Base-by-base conservation (phyloP, 2,329 filamentous ascomycete species). In the Cadophora sp. region DNA sequence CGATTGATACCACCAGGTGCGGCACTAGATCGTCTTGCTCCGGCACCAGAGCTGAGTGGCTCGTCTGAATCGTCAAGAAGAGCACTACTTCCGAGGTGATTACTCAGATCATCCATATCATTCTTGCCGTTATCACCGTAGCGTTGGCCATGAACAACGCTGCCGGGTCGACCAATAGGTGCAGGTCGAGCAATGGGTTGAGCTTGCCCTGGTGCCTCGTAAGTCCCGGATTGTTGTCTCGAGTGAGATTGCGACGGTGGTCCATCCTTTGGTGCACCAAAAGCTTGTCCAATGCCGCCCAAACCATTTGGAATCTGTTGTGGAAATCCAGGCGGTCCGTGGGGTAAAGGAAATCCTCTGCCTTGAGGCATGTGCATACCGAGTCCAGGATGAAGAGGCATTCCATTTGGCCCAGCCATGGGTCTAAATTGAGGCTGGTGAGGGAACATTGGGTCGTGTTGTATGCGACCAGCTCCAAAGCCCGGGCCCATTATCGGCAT, bases 41-140 rank as follows among this genome's bases (percentile, higher is more conserved):
- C 82, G 76, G 64, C 71, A 72, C 64, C 80, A 75, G 66, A 68
- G 67, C 66, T 78, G 75, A 72, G 81, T 69, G 79, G 85, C 76
- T 83, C 91, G 80, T 83, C 92, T 74, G 78, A 89, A 75, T 96
- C 94, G 68, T 90, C 90, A 56, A 98, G 83, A 14, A 99, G 83
- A 14, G 94, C 96, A 73, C 93, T 94, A 79, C 95, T 98, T 14
- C 96, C 96, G 30, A 99, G 84, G 73, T 96, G 94, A 68, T 90
- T 87, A 69, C 89, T 91, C 64, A 92, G 81, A 59, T 92, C 87
- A 64, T 95, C 93, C 22, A 93, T 82, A 65, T 90, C 89, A 33
- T 82, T 80, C 30, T 84, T 83, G 1, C 78, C 75, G 56, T 70
- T 76, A 50, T 80, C 77, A 36, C 79, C 77, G 47, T 59, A 74